These are phyloP conservation scores for Colletotrichum sansevieriae DNA, from an alignment of 2,329 filamentous ascomycete genomes.

Conservation along the genomic window DNA sequence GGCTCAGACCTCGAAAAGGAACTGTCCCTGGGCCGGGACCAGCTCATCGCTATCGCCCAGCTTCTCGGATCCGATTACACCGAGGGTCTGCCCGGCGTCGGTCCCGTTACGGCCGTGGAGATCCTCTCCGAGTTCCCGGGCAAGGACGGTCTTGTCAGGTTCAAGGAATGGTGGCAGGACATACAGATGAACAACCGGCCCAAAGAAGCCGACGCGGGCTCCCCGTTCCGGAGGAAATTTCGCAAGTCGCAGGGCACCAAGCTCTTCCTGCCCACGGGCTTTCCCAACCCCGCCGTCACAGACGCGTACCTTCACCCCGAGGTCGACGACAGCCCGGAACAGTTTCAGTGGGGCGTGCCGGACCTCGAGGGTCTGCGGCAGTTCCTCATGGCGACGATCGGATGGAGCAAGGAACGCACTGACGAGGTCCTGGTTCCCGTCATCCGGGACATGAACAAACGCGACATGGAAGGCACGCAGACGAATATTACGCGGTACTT, in stretches of 20 bases:
- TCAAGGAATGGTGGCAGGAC: constrained; percentile 88
- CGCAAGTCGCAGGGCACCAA: constrained; percentile 83
- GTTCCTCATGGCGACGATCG: constrained; percentile 92
- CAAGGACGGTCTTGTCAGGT: constrained; percentile 73
- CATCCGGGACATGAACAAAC: constrained; percentile 92
- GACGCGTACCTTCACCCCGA: constrained; percentile 89
- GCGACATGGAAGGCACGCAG: constrained; percentile 91
- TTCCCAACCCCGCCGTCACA: constrained; percentile 83
- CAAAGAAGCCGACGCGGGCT: constrained; percentile 70
- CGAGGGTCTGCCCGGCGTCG: constrained; percentile 89
- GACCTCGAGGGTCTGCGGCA: constrained; percentile 86
- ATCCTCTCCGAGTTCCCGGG: constrained; percentile 90
- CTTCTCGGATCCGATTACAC: constrained; percentile 95
- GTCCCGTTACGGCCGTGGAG: constrained; percentile 94
- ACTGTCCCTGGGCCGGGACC: constrained; percentile 85
- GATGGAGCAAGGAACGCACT: constrained; percentile 91
- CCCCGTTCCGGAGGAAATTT: constrained; percentile 86
- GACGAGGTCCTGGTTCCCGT: constrained; percentile 97
- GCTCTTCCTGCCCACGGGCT: constrained; percentile 84
- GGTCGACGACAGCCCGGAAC: constrained; percentile 82
- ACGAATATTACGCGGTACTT: constrained; percentile 97
- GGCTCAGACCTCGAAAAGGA: constrained; percentile 87
- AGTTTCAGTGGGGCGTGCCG: constrained; percentile 95
- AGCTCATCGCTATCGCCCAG: constrained; percentile 91
- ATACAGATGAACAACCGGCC: constrained; percentile 78